Base-by-base conservation (phyloP, 805 yeast genomes). In the Kodamaea restingae region DNA sequence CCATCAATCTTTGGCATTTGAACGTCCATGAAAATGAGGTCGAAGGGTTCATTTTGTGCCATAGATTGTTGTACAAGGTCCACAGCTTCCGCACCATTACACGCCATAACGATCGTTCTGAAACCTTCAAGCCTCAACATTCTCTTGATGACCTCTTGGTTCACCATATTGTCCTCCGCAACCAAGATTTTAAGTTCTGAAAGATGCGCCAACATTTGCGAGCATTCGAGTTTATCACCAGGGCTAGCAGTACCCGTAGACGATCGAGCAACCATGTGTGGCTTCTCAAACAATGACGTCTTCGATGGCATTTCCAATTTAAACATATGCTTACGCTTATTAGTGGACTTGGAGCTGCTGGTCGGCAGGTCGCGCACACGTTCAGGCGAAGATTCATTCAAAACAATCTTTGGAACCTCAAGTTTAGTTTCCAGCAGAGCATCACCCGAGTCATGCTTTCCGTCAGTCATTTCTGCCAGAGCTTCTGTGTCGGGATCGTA, bases 1-100 rank as follows among this genome's bases (percentile, higher is more conserved):
- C 98, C 98, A 57, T 91, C 97, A 48, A 88, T 71, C 51, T 78
- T 81, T 4, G 98, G 98, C 98, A 90, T 91, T 61, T 91, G 97
- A 37, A 91, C 95, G 60, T 91, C 98, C 98, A 91, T 91, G 55
- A 91, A 86, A 2, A 93, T 78, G 39, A 91, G 62, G 56, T 87
- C 91, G 56, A 71, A 88, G 11, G 57, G 52, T 7, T 65, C 65
- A 11, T 60, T 60, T 2, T 59, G 52, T 2, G 60, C 70, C 18
- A 64, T 50, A 1, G 80, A 64, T 24, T 70, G 71, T 44, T 75
- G 70, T 2, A 88, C 80, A 36, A 73, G 65, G 8, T 79, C 81
- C 27, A 90, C 77, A 0, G 97, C 97, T 45, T 90, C 96, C 25
- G 78, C 78, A 14, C 98, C 98, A 61, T 93, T 95, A 47, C 84